Conservation (phyloP, 2,329 filamentous ascomycete species). For the Aspergillus latus region DNA sequence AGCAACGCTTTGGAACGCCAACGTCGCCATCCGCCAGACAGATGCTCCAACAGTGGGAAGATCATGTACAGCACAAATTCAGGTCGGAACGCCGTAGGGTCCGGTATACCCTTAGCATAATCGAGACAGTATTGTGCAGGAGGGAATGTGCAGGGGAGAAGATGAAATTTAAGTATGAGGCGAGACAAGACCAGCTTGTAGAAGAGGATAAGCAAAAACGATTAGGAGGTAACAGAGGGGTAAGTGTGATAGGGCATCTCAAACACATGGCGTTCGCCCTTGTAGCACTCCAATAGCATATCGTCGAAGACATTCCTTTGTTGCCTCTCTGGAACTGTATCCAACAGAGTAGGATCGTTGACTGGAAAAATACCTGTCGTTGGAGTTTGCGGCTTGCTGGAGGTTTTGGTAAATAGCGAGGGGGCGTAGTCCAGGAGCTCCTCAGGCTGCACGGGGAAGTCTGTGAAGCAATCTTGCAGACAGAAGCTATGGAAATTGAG, state of each 20-base stretch:
- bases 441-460: not conserved
- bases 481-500: not conserved
- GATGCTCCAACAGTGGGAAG: not conserved
- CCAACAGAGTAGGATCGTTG: not conserved
- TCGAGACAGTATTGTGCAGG: not conserved
- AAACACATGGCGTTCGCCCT: not conserved
- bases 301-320: not conserved
- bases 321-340: not conserved
- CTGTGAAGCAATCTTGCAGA: not conserved
- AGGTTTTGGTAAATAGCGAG: not conserved
- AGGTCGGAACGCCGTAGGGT: not conserved
- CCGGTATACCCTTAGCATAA: not conserved
- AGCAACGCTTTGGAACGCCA: not conserved
- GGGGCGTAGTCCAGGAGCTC: not conserved
- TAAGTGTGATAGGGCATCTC: constrained; percentile 5
- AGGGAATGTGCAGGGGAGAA: not conserved
- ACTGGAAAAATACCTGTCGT: not conserved
- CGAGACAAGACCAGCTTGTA: not conserved
- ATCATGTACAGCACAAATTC: not conserved
- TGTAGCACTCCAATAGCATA: constrained; percentile 4
- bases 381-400: not conserved
- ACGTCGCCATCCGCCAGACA: not conserved
- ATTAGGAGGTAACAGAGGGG: not conserved
- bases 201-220: not conserved
- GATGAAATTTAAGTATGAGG: not conserved